phyloP scores from a whole-genome alignment of 2,329 filamentous ascomycete genomes.

The Sclerotinia glacialis region DNA sequence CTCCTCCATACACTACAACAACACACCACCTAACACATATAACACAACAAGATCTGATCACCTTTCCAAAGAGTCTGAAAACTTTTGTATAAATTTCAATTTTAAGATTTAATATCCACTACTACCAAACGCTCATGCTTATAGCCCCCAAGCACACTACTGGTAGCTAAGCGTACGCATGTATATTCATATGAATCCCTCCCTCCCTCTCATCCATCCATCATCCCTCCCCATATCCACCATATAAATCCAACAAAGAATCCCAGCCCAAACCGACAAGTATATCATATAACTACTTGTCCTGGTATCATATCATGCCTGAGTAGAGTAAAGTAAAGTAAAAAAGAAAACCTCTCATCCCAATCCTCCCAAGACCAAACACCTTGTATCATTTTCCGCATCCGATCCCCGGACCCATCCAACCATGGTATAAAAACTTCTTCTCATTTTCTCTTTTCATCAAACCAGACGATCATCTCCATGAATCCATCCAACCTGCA shows the following conservation, averaged over 20 bases:
- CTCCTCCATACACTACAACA: too few relatives aligned
- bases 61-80: too few relatives aligned
- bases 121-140: too few relatives aligned
- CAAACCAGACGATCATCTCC: background rate
- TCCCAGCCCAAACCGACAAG: background rate
- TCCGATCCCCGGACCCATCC: background rate
- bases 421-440: slow-evolving; percentile 6
- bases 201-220: background rate
- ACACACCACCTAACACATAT: too few relatives aligned
- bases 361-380: background rate
- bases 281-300: background rate
- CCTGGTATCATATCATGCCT: background rate
- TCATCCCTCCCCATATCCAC: background rate
- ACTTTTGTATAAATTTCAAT: too few relatives aligned
- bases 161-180: too few relatives aligned
- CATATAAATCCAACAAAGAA: background rate
- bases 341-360: background rate
- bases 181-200: too few relatives aligned
- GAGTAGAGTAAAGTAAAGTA: background rate
- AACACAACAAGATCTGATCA: too few relatives aligned
- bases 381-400: background rate
- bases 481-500: background rate
- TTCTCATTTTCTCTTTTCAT: background rate
- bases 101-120: too few relatives aligned
- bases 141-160: too few relatives aligned